Conservation (phyloP, 2,329 filamentous ascomycete genomes). For the Clonostachys byssicola region DNA sequence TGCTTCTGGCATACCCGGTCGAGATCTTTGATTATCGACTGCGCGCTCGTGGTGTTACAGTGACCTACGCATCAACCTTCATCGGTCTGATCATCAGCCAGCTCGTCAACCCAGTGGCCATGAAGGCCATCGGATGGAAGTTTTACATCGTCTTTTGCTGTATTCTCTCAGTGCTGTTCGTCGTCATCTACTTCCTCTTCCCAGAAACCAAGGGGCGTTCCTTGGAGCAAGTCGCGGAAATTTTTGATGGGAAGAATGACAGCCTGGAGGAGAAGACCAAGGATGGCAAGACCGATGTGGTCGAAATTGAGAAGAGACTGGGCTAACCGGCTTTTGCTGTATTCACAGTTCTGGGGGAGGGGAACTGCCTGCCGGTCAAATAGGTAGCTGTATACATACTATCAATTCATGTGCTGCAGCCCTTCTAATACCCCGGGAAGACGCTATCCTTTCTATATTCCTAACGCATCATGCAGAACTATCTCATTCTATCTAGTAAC, state of each 20-base stretch:
- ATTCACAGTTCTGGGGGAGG: too few relatives aligned
- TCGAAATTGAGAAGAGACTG: too few relatives aligned
- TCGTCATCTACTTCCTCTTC: constrained; percentile 28
- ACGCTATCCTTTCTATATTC: too few relatives aligned
- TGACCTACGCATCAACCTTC: constrained; percentile 19
- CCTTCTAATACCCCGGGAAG: too few relatives aligned
- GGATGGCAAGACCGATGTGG: too few relatives aligned
- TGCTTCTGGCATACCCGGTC: constrained; percentile 37
- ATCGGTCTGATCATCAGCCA: constrained; percentile 26
- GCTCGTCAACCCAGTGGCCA: constrained; percentile 36
- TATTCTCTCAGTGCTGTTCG: constrained; percentile 7
- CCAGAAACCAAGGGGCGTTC: constrained; percentile 36
- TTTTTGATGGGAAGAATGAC: constrained; percentile 5
- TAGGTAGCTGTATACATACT: too few relatives aligned
- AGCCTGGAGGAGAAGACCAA: too few relatives aligned
- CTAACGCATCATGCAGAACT: too few relatives aligned
- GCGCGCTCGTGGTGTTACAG: constrained; percentile 17
- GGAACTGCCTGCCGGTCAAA: too few relatives aligned
- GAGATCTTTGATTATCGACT: constrained; percentile 32
- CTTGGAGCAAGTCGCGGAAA: constrained; percentile 33
- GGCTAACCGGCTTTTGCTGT: too few relatives aligned
- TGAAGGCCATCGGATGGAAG: constrained; percentile 32
- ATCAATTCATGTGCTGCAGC: too few relatives aligned
- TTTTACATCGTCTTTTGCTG: constrained; percentile 40
- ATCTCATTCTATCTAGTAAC: too few relatives aligned